Evolutionary conservation across 2,329 filamentous ascomycete species (phyloP), one percentile per base, ranked within the genome.

Genomic region (Aplosporella prunicola): DNA sequence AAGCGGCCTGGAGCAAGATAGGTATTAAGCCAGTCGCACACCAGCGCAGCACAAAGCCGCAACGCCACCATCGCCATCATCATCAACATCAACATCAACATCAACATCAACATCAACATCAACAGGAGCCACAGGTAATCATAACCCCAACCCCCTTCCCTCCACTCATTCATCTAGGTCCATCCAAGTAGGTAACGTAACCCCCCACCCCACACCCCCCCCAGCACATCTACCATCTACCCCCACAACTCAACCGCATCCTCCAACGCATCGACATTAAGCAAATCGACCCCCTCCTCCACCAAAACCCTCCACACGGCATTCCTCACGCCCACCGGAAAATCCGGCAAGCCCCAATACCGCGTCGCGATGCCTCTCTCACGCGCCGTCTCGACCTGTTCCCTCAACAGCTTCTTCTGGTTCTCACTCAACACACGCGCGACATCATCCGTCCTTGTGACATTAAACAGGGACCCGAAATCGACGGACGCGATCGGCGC

Each of bases 261-360:
- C 43, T 68, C 61, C 34, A 80, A 45, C 57, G 81, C 76, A 63
- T 81, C 77, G 0, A 72, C 76, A 53, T 80, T 80, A 34, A 82
- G 47, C 40, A 81, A 51, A 41, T 70, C 70, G n/a, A 75, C 73
- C 0, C 74, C 75, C 41, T 72, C 72, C 34, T 68, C 61, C 45
- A 69, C 62, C 43, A 81, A 52, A 5, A 62, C 65, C 44, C 67
- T 60, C 77, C 78, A 81, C 4, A 78, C 56, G 8, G 62, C 58
- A 51, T 79, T 74, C 16, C 77, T 58, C 15, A 66, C 70, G n/a
- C 68, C 64, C 18, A 80, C 56, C 0, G 75, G 76, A 62, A 68
- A 80, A 2, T 60, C 60, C 0, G 78, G 78, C 44, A 71, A 68
- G 36, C 76, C 72, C 76, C 76, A 81, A 49, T 80, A 81, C 39